Percentiles rank a stretch among this genome's conserved stretches.
Conservation (phyloP, 2,329 filamentous ascomycete species). For the Fusarium longipes region DNA sequence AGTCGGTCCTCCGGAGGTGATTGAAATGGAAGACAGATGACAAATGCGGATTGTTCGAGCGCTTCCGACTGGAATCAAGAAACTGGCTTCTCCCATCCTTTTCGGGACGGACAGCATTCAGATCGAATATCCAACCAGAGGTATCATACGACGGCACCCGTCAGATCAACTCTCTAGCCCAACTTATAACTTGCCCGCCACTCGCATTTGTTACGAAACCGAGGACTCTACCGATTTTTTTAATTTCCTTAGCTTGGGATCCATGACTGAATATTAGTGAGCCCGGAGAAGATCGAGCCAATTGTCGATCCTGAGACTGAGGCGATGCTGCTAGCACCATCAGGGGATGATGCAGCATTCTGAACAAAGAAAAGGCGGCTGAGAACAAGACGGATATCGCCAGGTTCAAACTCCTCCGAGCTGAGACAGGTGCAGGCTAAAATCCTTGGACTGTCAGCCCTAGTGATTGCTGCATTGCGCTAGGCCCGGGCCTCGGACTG, state of each 20-base stretch:
- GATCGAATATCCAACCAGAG: background rate
- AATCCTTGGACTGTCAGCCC: constrained; percentile 21
- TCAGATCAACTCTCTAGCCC: background rate
- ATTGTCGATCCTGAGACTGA: background rate
- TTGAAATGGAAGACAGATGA: background rate
- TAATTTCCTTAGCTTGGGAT: background rate
- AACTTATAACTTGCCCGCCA: background rate
- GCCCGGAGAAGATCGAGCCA: background rate
- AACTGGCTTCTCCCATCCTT: background rate
- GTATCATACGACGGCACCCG: background rate
- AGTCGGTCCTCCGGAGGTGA: background rate
- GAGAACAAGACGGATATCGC: background rate
- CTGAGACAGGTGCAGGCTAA: constrained; percentile 24
- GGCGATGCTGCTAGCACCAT: background rate
- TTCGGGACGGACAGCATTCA: background rate
- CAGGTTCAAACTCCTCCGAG: background rate
- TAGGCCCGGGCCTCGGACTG: constrained; percentile 21
- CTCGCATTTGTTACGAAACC: background rate
- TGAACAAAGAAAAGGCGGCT: background rate
- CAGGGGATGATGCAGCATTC: background rate
- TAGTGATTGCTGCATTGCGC: constrained; percentile 14
- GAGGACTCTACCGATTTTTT: background rate
- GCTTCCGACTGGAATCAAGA: background rate
- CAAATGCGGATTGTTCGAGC: background rate
- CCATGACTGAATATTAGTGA: background rate